A percentile compares a stretch with the other conserved stretches of the same genome.
phyloP scores from a whole-genome alignment of 768 basidiomycete genomes.

The Multifurca ochricompacta region DNA sequence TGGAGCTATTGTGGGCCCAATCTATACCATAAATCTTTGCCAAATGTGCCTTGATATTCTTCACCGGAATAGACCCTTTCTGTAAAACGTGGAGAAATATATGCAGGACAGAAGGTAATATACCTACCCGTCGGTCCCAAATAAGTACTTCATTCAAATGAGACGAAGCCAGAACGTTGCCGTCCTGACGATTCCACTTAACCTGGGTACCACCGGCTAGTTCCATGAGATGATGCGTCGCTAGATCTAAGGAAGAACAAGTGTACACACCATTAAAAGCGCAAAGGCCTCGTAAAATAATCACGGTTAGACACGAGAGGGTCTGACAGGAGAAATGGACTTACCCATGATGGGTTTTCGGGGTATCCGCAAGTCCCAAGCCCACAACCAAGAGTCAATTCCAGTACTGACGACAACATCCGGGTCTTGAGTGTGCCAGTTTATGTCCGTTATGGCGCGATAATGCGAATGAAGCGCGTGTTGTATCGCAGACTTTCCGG shows the following conservation, averaged over 20 bases:
- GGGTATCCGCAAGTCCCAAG: slow-evolving; percentile 71
- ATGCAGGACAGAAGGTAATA: background rate
- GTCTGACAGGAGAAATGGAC: background rate
- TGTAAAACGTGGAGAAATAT: slow-evolving; percentile 26
- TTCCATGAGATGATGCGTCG: background rate
- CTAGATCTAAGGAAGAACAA: background rate
- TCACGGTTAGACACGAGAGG: background rate
- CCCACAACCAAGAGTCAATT: slow-evolving; percentile 91
- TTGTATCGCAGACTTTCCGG: slow-evolving; percentile 72
- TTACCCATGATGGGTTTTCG: slow-evolving; percentile 60
- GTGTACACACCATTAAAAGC: slow-evolving; percentile 43
- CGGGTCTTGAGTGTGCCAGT: slow-evolving; percentile 87
- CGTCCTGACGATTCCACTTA: slow-evolving; percentile 91
- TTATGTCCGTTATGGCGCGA: slow-evolving; percentile 95
- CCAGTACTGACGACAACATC: slow-evolving; percentile 84
- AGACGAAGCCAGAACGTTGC: slow-evolving; percentile 81
- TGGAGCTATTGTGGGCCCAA: slow-evolving; percentile 72
- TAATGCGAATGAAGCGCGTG: slow-evolving; percentile 85
- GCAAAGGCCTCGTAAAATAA: slow-evolving; percentile 38
- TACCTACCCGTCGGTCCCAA: slow-evolving; percentile 86
- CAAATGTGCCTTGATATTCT: slow-evolving; percentile 70
- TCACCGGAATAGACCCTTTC: slow-evolving; percentile 84
- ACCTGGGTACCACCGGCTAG: slow-evolving; percentile 87
- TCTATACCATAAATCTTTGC: slow-evolving; percentile 97
- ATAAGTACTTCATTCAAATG: slow-evolving; percentile 82